Conservation (phyloP, 1,284 basidiomycete genomes). For the Ganoderma lingzhi region DNA sequence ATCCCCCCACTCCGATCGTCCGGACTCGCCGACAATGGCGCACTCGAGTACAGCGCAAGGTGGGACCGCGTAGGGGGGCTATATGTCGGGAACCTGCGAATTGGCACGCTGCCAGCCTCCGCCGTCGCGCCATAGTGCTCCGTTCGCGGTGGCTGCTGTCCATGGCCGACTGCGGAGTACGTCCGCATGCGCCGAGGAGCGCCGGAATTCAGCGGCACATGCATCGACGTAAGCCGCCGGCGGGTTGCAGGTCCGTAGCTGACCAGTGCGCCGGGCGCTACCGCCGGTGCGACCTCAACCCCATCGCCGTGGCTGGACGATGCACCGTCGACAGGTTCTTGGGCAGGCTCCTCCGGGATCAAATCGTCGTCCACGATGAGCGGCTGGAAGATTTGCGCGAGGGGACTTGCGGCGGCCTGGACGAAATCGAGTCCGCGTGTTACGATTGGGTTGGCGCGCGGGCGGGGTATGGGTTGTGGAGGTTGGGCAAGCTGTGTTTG, state of each 20-base stretch:
- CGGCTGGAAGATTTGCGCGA: slow-evolving; percentile 79
- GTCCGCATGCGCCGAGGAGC: slow-evolving; percentile 23
- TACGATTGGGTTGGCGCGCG: slow-evolving; percentile 57
- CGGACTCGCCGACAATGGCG: slow-evolving; percentile 44
- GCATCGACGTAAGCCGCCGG: slow-evolving; percentile 59
- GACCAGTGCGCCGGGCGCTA: slow-evolving; percentile 37
- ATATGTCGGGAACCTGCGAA: slow-evolving; percentile 37
- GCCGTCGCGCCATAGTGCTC: slow-evolving; percentile 19
- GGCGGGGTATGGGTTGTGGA: slow-evolving; percentile 35
- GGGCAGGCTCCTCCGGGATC: slow-evolving; percentile 44
- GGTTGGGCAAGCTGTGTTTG: slow-evolving; percentile 31
- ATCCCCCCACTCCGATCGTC: slow-evolving; percentile 35
- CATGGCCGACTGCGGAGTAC: slow-evolving; percentile 19
- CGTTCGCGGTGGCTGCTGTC: slow-evolving; percentile 7
- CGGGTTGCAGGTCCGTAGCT: slow-evolving; percentile 70
- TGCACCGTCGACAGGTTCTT: slow-evolving; percentile 27
- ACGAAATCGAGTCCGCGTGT: slow-evolving; percentile 50
- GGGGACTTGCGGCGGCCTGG: slow-evolving; percentile 62
- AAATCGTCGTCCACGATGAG: slow-evolving; percentile 59
- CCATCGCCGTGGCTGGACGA: background rate
- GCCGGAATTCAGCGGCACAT: slow-evolving; percentile 26
- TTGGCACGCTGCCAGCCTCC: slow-evolving; percentile 13
- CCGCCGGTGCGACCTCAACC: background rate
- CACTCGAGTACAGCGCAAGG: slow-evolving; percentile 24
- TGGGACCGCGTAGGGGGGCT: slow-evolving; percentile 31